Evolutionary conservation across 768 basidiomycete genomes (phyloP), one percentile per base, ranked within the genome.

Genomic region (Phaeotremella fagi): DNA sequence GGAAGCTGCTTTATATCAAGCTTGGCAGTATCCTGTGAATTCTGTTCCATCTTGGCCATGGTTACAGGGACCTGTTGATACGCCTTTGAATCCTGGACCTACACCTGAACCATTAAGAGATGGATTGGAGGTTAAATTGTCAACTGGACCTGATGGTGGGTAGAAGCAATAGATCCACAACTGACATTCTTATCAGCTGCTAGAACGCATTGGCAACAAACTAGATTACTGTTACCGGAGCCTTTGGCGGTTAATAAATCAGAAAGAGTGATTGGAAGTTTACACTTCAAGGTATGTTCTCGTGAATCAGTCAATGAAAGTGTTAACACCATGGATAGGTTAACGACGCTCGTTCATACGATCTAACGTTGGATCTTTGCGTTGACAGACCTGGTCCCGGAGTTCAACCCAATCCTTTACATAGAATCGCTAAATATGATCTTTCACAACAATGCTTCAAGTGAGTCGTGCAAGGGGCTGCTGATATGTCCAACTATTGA

Each of bases 161-260:
- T 56, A 35, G 7, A 20, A 14, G 3, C 45, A 20, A 20, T 23
- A n/a, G 16, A 33, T 33, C 31, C 31, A 33, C 7, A 27, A n/a
- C 23, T 41, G 49, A 51, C 33, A 7, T 36, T 46, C 45, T 24
- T 37, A 15, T 29, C 38, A 64, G 68, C 66, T 4, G 33, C 69
- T n/a, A 59, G 72, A 24, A 74, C 72, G 28, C 72, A 74, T 52
- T 74, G 72, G 72, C 72, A 74, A 57, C 72, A 74, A 70, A 61
- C 66, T 12, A 54, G 72, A 11, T 50, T 74, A 18, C 45, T 74
- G 1, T 56, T 74, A 4, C 62, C 68, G 3, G 72, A 74, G 55
- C 72, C 72, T 25, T 52, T 74, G n/a, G 72, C 72, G 15, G 63
- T 63, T 7, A 74, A 74, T 53, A 68, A 68, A 35, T 68, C 68